A percentile compares a stretch with the other conserved stretches of the same genome.
Conservation (phyloP, 2,329 filamentous ascomycete species). For the Thielaviopsis euricoi region DNA sequence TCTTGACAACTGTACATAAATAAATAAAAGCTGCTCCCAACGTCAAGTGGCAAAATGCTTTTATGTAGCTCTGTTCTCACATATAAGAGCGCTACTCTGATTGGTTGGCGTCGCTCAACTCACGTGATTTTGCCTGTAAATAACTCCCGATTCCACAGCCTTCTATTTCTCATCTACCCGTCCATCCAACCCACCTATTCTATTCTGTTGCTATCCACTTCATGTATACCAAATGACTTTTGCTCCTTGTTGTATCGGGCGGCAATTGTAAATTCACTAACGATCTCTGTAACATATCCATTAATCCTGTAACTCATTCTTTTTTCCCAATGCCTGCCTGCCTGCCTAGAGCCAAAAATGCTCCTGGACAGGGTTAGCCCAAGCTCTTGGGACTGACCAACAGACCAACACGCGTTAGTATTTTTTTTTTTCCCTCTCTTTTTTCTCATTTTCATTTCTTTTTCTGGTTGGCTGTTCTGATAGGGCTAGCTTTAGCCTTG, state of each 20-base stretch:
- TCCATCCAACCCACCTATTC: too few species aligned
- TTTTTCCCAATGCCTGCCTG: not conserved
- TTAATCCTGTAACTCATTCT: not conserved
- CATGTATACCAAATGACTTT: too few species aligned
- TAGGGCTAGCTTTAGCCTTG: too few species aligned
- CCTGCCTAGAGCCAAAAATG: too few species aligned
- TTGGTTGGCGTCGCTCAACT: not conserved
- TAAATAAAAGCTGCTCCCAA: too few species aligned
- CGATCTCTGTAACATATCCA: too few species aligned
- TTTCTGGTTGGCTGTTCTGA: not conserved
- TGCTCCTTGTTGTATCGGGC: too few species aligned
- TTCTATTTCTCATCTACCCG: too few species aligned
- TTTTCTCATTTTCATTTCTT: not conserved
- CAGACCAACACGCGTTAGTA: not conserved
- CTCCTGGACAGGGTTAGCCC: not conserved
- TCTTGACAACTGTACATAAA: too few species aligned
- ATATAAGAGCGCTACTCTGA: not conserved
- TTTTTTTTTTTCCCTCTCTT: not conserved
- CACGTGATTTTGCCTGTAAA: not conserved
- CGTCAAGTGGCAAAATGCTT: not conserved
- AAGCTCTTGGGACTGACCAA: not conserved
- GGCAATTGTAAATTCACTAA: too few species aligned
- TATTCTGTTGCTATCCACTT: too few species aligned
- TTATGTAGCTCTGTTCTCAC: not conserved
- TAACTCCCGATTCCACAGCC: not conserved